Evolutionary conservation across 306 rosid species (phyloP).

Genomic region (Vigna nakashimae): DNA sequence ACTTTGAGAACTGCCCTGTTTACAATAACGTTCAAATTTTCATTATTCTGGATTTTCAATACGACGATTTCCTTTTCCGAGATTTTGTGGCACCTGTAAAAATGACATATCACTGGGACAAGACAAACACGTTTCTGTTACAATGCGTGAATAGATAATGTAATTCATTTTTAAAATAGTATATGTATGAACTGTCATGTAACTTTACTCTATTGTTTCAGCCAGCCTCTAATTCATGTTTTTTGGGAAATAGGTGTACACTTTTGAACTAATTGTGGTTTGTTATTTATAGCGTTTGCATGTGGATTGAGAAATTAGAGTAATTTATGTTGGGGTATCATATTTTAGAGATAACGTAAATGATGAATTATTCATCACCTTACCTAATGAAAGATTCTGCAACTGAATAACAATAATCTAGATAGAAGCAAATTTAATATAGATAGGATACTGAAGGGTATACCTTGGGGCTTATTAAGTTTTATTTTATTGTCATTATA

Average conservation of each 20-base stretch:
- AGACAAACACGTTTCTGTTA: conserved; percentile 12
- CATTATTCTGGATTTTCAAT: conserved; percentile 2
- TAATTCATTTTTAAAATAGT: too few relatives aligned
- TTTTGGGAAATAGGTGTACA: too few relatives aligned
- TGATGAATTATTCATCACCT: neutral
- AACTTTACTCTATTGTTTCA: neutral
- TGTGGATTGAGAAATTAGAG: neutral
- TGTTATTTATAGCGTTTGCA: too few relatives aligned
- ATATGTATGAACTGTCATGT: neutral
- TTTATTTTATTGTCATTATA: neutral
- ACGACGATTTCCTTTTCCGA: neutral
- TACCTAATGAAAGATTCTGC: neutral
- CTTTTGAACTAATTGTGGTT: too few relatives aligned
- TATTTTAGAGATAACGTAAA: neutral
- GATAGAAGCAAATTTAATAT: neutral
- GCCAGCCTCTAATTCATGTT: neutral
- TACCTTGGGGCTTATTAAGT: neutral
- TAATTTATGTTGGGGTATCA: neutral
- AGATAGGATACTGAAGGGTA: too few relatives aligned
- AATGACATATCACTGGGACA: conserved; percentile 10
- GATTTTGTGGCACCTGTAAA: conserved; percentile 23
- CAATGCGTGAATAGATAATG: neutral
- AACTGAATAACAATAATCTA: neutral
- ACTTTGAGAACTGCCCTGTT: conserved; percentile 18
- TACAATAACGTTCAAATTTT: conserved; percentile 15